Base-by-base conservation (phyloP, 352 stramenopile species). In the Globisporangium paddicum region DNA sequence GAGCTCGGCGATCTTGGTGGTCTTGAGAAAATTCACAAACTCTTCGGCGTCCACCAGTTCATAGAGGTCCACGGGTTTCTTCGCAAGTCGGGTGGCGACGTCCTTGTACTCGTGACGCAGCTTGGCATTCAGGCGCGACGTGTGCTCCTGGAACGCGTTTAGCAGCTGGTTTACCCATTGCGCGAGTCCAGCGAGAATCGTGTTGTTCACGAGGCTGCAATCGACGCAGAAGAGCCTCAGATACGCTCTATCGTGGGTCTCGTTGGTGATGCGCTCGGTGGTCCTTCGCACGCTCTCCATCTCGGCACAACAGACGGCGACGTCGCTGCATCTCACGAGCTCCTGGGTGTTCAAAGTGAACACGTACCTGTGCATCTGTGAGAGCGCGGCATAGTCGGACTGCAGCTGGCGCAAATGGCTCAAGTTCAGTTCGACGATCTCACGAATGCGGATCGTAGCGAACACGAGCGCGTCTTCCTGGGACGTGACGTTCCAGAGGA, bases 21-120 rank as follows among this genome's bases (percentile, higher is more conserved):
- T 51, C 23, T 89, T 88, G 0, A 93, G 62, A 4, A 50, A 63
- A 14, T 71, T 51, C 0, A 87, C 62, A 60, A 89, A 93, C 2
- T 40, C 66, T 51, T 93, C 84, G 0, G 72, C 57, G 41, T 90
- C 79, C 1, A 91, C 77, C 1, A 93, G 69, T 26, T 93, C 84
- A 41, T 91, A 82, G 25, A 91, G 66, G 62, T 91, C 77, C 21
- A 85, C 59, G 0, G 84, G 82, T 21, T 82, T 83, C 55, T 83
- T 89, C 0, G 73, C 68, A 0, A 93, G 58, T 34, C 67, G 63
- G 30, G 68, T 75, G 7, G 79, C 82, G 11, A 90, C 78, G 21
- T 92, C 79, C 41, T 93, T 91, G 60, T 90, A 93, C 34, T 86
- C 67, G 8, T 88, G 72, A 0, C 79, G 69, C 30, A 90, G 62